These are phyloP conservation scores for Setaria italica DNA, from an alignment of 202 grass and related monocot genomes.

Conservation along the genomic window DNA sequence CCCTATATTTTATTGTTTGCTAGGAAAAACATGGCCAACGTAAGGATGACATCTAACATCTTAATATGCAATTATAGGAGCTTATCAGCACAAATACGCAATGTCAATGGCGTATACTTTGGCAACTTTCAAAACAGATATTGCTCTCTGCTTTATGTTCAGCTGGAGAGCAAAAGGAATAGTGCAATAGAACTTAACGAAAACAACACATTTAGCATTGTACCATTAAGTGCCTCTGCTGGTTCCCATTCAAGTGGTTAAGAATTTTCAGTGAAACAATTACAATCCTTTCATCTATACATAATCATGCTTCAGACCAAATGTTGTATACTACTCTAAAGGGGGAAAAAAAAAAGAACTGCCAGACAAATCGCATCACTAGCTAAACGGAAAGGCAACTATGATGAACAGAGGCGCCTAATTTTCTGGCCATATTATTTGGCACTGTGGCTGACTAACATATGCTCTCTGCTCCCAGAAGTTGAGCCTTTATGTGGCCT, in stretches of 20 bases:
- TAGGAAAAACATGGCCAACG: not conserved
- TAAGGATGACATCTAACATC: constrained; percentile 14
- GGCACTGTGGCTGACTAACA: not conserved
- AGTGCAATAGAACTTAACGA: not conserved
- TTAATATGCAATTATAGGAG: not conserved
- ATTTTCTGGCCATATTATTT: not conserved
- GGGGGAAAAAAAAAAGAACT: not conserved
- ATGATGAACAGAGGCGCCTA: not conserved
- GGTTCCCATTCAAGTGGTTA: not conserved
- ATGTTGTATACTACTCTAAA: not conserved
- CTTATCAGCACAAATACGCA: not conserved
- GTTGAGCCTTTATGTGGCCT: constrained; percentile 24
- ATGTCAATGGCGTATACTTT: not conserved
- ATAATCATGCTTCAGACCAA: not conserved
- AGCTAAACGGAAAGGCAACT: not conserved
- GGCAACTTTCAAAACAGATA: not conserved
- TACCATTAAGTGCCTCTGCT: not conserved
- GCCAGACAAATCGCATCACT: not conserved
- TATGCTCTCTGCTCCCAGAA: constrained; percentile 32
- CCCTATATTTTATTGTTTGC: not conserved
- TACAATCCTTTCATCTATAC: constrained; percentile 11
- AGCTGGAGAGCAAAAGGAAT: not conserved
- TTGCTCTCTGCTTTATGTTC: constrained; percentile 4
- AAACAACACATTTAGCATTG: not conserved
- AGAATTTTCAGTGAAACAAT: not conserved